Evolutionary conservation across 306 rosid genomes (phyloP).

Genomic region (Ziziphus jujuba): DNA sequence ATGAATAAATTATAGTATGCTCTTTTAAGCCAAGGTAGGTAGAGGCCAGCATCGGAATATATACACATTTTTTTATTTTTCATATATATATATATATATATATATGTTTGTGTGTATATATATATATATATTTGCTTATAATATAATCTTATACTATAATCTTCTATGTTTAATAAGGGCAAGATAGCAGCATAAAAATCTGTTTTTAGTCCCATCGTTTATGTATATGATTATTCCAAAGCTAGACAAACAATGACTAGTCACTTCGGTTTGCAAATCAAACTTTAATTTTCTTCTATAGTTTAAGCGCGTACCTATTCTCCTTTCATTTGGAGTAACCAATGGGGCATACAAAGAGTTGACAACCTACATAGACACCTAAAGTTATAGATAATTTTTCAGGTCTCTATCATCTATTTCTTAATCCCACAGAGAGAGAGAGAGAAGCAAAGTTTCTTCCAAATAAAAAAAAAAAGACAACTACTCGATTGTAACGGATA

Average conservation of each 20-base stretch:
- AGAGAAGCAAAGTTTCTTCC: too few relatives aligned
- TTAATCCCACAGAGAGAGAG: too few relatives aligned
- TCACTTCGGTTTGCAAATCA: conserved; percentile 15
- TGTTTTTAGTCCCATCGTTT: conserved; percentile 1
- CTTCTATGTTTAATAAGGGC: background rate
- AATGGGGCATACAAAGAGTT: conserved; percentile 24
- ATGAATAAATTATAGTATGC: background rate
- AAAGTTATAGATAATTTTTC: background rate
- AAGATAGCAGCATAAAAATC: conserved; percentile 1
- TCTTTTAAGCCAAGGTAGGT: conserved; percentile 8
- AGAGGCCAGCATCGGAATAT: too few relatives aligned
- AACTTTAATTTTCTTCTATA: background rate
- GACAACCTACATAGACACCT: conserved; percentile 17
- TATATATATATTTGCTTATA: background rate
- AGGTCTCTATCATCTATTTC: background rate
- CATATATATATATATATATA: too few relatives aligned
- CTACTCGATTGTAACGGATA: too few relatives aligned
- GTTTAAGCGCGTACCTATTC: conserved; percentile 16
- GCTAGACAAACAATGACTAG: conserved; percentile 6
- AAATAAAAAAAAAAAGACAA: too few relatives aligned
- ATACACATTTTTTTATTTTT: too few relatives aligned
- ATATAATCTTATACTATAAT: background rate
- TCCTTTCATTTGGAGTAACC: conserved; percentile 9
- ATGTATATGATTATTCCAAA: conserved; percentile 16
- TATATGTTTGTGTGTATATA: too few relatives aligned